Percentiles rank a stretch among this genome's conserved stretches.
Conservation (phyloP, 805 yeast genomes). For the Nakazawaea wickerhamii region DNA sequence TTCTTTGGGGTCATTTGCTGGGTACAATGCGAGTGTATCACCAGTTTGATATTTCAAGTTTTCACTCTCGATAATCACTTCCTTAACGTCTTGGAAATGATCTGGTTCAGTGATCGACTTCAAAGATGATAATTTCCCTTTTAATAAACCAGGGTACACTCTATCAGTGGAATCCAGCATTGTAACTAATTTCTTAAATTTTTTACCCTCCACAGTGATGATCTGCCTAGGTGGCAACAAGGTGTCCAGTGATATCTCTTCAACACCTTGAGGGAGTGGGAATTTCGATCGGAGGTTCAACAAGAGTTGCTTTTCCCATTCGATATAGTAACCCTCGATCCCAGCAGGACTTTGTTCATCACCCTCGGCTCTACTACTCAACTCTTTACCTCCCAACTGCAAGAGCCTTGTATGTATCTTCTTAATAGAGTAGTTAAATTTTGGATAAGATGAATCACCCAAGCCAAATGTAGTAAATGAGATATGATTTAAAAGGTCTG, state of each 20-base stretch:
- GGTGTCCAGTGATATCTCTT: slow-evolving; percentile 27
- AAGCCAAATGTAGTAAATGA: slow-evolving; percentile 75
- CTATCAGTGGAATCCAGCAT: slow-evolving; percentile 3
- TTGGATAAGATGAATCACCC: slow-evolving; percentile 90
- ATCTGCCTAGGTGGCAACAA: slow-evolving; percentile 34
- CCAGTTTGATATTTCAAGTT: slow-evolving; percentile 55
- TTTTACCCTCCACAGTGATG: slow-evolving; percentile 23
- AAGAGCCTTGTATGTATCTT: slow-evolving; percentile 72
- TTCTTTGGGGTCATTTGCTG: slow-evolving; percentile 57
- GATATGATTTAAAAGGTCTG: slow-evolving; percentile 54
- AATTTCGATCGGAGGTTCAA: slow-evolving; percentile 26
- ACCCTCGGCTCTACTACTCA: slow-evolving; percentile 75
- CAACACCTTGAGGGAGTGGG: slow-evolving; percentile 28
- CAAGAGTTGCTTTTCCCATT: slow-evolving; percentile 58
- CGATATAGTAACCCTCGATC: slow-evolving; percentile 66
- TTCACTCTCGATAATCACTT: slow-evolving; percentile 37
- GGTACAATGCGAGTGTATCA: slow-evolving; percentile 73
- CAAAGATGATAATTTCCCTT: slow-evolving; percentile 47
- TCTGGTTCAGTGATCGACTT: slow-evolving; percentile 57
- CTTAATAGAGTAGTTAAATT: slow-evolving; percentile 81
- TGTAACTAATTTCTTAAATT: slow-evolving; percentile 20
- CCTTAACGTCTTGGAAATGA: slow-evolving; percentile 91
- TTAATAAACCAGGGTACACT: slow-evolving; percentile 1
- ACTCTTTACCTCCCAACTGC: slow-evolving; percentile 77
- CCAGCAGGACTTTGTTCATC: slow-evolving; percentile 83